phyloP scores from a whole-genome alignment of 306 rosid species.

The Bauhinia variegata region DNA sequence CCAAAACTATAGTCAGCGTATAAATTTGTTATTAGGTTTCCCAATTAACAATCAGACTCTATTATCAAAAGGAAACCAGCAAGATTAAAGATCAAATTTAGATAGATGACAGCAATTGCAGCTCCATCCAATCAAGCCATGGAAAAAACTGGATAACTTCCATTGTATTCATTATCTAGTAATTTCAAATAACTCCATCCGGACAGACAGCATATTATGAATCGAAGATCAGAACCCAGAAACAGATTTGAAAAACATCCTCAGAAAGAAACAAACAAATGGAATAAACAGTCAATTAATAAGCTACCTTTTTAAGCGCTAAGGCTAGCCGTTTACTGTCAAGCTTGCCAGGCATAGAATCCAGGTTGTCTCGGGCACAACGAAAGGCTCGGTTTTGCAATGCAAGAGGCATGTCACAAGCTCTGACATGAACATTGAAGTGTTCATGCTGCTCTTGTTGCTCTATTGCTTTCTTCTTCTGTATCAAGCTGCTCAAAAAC shows the following conservation, averaged over 20 bases:
- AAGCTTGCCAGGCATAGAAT: slow-evolving; percentile 82
- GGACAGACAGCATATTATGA: slow-evolving; percentile 5
- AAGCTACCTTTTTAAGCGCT: slow-evolving; percentile 78
- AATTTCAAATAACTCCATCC: slow-evolving; percentile 32
- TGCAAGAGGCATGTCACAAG: slow-evolving; percentile 76
- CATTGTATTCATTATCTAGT: background rate
- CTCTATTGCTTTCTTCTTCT: slow-evolving; percentile 80
- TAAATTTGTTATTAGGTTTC: background rate
- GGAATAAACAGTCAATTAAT: background rate
- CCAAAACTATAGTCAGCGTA: background rate
- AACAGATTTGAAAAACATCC: slow-evolving; percentile 24
- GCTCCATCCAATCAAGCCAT: slow-evolving; percentile 1
- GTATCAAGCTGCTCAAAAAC: slow-evolving; percentile 71
- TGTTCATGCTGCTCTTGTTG: slow-evolving; percentile 60
- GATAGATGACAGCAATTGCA: slow-evolving; percentile 1
- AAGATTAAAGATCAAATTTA: background rate
- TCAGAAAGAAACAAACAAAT: background rate
- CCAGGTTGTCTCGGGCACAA: slow-evolving; percentile 70
- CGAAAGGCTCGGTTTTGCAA: slow-evolving; percentile 78
- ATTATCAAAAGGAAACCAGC: background rate
- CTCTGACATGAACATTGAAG: slow-evolving; percentile 63
- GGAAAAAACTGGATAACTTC: background rate
- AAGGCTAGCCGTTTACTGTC: slow-evolving; percentile 83
- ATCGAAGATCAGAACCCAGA: slow-evolving; percentile 20
- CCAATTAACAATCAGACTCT: background rate